Base-by-base conservation (phyloP, 2,329 filamentous ascomycete species). In the Stromatinia cepivora region DNA sequence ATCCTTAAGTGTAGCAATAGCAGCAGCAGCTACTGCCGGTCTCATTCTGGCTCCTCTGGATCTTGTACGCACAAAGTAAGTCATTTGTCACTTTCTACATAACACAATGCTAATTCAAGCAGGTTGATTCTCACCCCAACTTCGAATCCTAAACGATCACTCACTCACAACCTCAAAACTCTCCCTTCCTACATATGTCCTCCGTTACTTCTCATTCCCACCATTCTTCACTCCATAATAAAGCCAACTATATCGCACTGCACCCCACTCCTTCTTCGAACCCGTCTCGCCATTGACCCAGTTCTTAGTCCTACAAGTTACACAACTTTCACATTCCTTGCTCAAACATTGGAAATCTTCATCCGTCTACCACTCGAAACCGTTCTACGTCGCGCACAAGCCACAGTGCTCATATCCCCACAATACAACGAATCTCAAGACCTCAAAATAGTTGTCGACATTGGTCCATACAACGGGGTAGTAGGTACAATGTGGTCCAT, bases 401-500 rank as follows among this genome's bases (percentile, higher is more conserved):
- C 95, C 70, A 84, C 89, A 1, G 88, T 93, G 0, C 84, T 92
- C 58, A 61, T 66, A 84, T 61, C 72, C 31, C 13, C 59, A 46
- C 61, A 73, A 61, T 46, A 66, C 9, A 36, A 69, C 39, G 69
- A 66, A 71, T 61, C 52, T 36, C 20, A 62, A 13, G 67, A 67
- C 25, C 83, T 80, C 61, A 77, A 92, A 58, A 88, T 92, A 68
- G 89, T 97, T 67, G 88, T 98, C 0, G 88, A 91, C 3, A 84
- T 92, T 0, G 94, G 93, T 3, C 87, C 87, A 5, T 99, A 97
- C 79, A 84, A 87, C 46, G 95, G 95, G n/a, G 85, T 97, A 1
- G 79, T 95, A n/a, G 92, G 93, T 4, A 97, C 94, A 3, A 94
- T 97, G 86, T 94, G 93, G 84, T 87, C 87, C 71, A 95, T 99